A percentile compares a stretch with the other conserved stretches of the same genome.
phyloP scores from a whole-genome alignment of 768 basidiomycete genomes.

The Pleurotus ostreatus region DNA sequence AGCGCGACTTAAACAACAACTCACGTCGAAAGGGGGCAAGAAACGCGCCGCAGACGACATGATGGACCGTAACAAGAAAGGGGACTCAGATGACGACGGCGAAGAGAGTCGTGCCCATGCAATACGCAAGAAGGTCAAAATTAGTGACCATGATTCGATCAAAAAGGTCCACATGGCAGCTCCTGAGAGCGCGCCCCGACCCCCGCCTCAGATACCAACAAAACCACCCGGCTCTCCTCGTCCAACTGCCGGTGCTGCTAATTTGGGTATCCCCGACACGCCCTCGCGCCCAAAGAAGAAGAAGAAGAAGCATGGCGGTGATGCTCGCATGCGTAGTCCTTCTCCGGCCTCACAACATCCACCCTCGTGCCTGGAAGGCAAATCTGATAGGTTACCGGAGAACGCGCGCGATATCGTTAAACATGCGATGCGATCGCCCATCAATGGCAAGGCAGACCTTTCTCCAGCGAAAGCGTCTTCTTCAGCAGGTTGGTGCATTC shows the following conservation, averaged over 20 bases:
- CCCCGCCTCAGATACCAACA: too few species aligned
- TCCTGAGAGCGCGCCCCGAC: not conserved
- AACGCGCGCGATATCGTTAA: too few species aligned
- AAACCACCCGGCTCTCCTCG: too few species aligned
- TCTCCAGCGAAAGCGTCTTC: too few species aligned
- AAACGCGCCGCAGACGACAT: slow-evolving; percentile 46
- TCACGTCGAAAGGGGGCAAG: slow-evolving; percentile 39
- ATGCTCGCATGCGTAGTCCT: not conserved
- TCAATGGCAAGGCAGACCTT: too few species aligned
- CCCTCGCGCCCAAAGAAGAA: slow-evolving; percentile 17
- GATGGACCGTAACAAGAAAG: slow-evolving; percentile 17
- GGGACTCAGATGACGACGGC: slow-evolving; percentile 37
- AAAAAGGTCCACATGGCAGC: not conserved
- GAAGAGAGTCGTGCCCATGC: slow-evolving; percentile 56
- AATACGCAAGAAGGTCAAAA: slow-evolving; percentile 54
- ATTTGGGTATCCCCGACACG: too few species aligned
- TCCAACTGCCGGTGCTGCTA: too few species aligned
- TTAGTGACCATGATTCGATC: slow-evolving; percentile 7
- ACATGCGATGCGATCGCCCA: too few species aligned
- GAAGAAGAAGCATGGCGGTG: slow-evolving; percentile 17
- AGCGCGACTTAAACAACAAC: slow-evolving; percentile 58
- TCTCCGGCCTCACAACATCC: too few species aligned
- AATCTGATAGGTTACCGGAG: too few species aligned
- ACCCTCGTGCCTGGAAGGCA: too few species aligned
- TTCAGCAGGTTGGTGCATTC: too few species aligned